Evolutionary conservation across 2,329 filamentous ascomycete genomes (phyloP).

Genomic region (Davidsoniella neocaledoniae): DNA sequence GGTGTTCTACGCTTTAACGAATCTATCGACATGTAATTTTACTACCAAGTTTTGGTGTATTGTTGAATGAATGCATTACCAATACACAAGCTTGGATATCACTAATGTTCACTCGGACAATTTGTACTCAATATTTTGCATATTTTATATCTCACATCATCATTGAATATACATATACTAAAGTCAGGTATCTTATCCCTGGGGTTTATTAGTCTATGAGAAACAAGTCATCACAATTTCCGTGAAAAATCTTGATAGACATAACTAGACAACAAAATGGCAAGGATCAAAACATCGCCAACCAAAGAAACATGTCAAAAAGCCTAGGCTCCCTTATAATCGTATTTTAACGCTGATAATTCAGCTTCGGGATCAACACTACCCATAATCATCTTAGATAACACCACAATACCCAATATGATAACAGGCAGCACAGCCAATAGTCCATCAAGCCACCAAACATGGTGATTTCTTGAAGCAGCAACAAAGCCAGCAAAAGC

Average conservation of each 20-base stretch:
- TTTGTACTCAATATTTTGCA: no score
- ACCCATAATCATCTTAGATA: constrained; percentile 48
- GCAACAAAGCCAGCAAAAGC: constrained; percentile 26
- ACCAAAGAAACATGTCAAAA: no score
- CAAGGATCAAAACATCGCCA: no score
- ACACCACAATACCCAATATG: constrained; percentile 43
- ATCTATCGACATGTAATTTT: constrained; percentile 54
- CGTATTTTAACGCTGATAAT: constrained; percentile 44
- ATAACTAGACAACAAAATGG: no score
- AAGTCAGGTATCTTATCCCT: background rate
- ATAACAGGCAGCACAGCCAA: constrained; percentile 36
- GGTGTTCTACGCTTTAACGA: constrained; percentile 88
- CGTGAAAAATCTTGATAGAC: no score
- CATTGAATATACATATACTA: no score
- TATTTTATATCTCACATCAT: no score
- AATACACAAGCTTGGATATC: no score
- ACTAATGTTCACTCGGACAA: no score
- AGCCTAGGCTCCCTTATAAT: constrained; percentile 46
- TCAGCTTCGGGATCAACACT: constrained; percentile 52
- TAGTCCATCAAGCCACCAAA: constrained; percentile 24
- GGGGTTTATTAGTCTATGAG: background rate
- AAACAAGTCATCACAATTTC: background rate
- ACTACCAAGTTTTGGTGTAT: background rate
- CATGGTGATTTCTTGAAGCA: constrained; percentile 18
- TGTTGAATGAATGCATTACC: no score